Evolutionary conservation across 805 yeast genomes (phyloP), one percentile per base, ranked within the genome.

Genomic region (Pichia eremophila): DNA sequence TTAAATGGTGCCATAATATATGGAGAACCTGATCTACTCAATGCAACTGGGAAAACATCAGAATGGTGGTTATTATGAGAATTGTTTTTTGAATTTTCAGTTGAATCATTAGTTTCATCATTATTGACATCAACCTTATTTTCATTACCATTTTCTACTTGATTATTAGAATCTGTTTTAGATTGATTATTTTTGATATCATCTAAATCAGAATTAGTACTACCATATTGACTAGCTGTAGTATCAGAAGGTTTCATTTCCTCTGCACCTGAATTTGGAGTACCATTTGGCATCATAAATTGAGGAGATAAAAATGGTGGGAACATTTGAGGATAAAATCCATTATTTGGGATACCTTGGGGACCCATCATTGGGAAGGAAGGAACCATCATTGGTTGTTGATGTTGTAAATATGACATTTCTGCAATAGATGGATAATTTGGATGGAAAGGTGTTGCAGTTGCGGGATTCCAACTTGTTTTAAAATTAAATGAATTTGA

Each of bases 381-480:
- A 25, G 58, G 54, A 47, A 55, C 51, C 47, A 50, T 44, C 43
- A 49, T 46, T 27, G 45, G 41, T 42, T 40, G 53, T 28, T 39
- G 22, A 19, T 19, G 49, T 17, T 48, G 52, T 51, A 52, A 48
- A 28, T 49, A 52, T 29, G 46, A 31, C 29, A 52, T 39, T 18
- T 52, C 55, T 12, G 41, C 40, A 39, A 46, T 25, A 9, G 50
- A 45, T 17, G 48, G 47, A 18, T 43, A 46, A 17, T 44, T 47
- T 38, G 86, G 85, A 14, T 76, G 75, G 58, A 81, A 81, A 1
- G 82, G 66, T 10, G 79, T 64, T 5, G 84, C 81, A 18, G 81
- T 66, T 8, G 83, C 84, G 0, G 85, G 84, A 59, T 79, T 79
- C 86, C 86, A 81, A 54, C 78, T 76, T 55, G 68, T 74, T 40